Base-by-base conservation (phyloP, 2,329 filamentous ascomycete species). In the Fusarium annulatum region DNA sequence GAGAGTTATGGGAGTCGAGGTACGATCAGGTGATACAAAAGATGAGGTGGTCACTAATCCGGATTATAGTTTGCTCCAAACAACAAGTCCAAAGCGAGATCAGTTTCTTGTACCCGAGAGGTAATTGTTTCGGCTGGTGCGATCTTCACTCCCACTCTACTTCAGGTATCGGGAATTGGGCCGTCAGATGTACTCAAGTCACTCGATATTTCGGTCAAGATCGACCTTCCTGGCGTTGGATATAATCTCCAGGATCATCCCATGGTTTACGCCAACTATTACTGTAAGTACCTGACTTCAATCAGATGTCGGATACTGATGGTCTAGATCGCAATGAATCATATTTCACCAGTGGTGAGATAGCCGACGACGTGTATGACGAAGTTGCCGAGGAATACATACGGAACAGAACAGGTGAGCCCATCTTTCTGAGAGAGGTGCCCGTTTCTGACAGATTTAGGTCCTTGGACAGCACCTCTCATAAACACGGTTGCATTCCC, bases 201-300 rank as follows among this genome's bases (percentile, higher is more conserved):
- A 5, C 45, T 68, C 1, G 42, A 62, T 2, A 69, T 72, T 14
- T 18, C 49, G 0, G 60, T 69, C 12, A 53, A 64, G 21, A 61
- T 72, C 23, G 51, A 69, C 33, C 56, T 72, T 23, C 49, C 64
- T n/a, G 59, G 59, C 3, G 56, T 71, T 23, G 64, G 69, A 21
- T 48, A 68, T 26, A 71, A 72, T 34, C 42, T 72, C 5, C 68
- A 72, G 39, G 68, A 71, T 18, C 68, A 72, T 34, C 64, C 67
- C 7, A 71, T 71, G 69, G 26, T 67, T 9, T 49, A 59, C 18
- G 58, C 48, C 9, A 64, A 51, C 19, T 71, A 72, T 10, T 56
- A 62, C 43, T 71, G 67, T 67, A 28, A 43, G 62, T 23, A 21
- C 16, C 7, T 3, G 10, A 0, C 16, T 16, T 11, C 42, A 33